Conservation (phyloP, 2,329 filamentous ascomycete species). For the Talaromyces pinophilus region DNA sequence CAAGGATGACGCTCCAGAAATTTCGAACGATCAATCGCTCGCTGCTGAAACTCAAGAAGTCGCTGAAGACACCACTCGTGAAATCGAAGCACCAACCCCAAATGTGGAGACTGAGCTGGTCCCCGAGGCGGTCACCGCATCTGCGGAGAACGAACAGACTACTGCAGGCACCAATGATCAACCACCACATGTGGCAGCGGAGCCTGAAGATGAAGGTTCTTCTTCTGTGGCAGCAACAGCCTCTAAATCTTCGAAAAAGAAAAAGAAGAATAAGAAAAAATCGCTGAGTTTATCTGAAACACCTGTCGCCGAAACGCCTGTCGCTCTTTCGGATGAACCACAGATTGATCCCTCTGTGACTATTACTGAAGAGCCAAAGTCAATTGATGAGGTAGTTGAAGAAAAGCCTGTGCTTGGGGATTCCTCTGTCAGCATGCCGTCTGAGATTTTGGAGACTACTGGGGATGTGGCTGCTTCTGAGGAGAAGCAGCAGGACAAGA, state of each 20-base stretch:
- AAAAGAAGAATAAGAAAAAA: slow-evolving; percentile 25
- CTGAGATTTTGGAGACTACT: background rate
- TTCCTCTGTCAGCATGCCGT: background rate
- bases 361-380: background rate
- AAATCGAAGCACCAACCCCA: background rate
- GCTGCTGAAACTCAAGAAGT: background rate
- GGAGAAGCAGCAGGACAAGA: background rate
- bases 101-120: slow-evolving; percentile 5
- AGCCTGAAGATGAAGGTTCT: slow-evolving; percentile 7
- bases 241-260: slow-evolving; percentile 21
- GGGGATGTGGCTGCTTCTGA: background rate
- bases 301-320: background rate
- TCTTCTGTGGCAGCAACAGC: background rate
- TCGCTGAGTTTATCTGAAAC: slow-evolving; percentile 15
- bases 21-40: background rate
- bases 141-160: slow-evolving; percentile 18
- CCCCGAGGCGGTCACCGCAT: slow-evolving; percentile 16
- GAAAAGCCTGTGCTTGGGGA: background rate
- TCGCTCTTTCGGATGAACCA: background rate
- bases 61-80: background rate
- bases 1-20: background rate
- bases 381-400: background rate
- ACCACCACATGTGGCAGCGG: slow-evolving; percentile 23
- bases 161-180: slow-evolving; percentile 22
- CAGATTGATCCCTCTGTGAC: background rate